Percentiles rank a stretch among this genome's conserved stretches.
phyloP scores from a whole-genome alignment of 768 basidiomycete species.

The Crassisporium funariophilum region DNA sequence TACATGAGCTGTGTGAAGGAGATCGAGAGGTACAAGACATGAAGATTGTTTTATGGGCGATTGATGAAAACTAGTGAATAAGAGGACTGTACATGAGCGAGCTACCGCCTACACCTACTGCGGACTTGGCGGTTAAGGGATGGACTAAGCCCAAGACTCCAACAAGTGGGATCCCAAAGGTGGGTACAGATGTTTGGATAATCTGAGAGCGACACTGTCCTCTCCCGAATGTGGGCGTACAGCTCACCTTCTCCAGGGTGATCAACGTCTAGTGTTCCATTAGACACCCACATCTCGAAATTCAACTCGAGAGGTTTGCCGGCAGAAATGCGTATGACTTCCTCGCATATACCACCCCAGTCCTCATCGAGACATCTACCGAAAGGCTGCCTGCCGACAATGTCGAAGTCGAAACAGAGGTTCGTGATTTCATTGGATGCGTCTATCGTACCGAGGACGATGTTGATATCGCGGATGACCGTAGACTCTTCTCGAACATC shows the following conservation, averaged over 20 bases:
- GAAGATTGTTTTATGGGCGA: no score
- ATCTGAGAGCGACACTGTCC: background rate
- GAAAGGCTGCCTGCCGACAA: slow-evolving; percentile 1
- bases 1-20: no score
- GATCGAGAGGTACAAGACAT: no score
- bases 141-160: background rate
- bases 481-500: background rate
- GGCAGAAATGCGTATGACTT: slow-evolving; percentile 4
- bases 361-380: slow-evolving; percentile 3
- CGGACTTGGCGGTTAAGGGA: no score
- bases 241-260: background rate
- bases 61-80: no score
- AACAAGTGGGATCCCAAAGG: background rate
- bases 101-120: no score
- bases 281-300: background rate
- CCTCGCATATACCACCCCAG: slow-evolving; percentile 1
- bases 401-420: slow-evolving; percentile 1
- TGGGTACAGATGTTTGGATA: background rate
- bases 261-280: background rate
- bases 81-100: no score
- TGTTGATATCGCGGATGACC: background rate
- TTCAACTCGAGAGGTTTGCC: background rate
- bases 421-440: background rate
- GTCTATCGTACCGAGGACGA: background rate
- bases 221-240: background rate